These are phyloP conservation scores for Ophiorrhiza pumila DNA, from an alignment of 257 asterid genomes.

Conservation along the genomic window DNA sequence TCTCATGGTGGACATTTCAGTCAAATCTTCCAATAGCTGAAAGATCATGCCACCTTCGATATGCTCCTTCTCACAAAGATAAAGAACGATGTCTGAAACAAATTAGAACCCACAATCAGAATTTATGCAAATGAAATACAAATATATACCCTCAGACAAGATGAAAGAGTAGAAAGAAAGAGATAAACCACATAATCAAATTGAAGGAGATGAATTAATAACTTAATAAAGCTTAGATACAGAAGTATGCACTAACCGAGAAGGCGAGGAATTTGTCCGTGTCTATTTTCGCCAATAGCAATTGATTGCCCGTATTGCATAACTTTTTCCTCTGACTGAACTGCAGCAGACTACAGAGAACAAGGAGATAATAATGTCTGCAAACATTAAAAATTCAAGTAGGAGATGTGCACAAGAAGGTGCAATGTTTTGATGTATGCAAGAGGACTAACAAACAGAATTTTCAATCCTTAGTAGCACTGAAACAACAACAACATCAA, in stretches of 20 bases:
- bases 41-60: conserved; percentile 98
- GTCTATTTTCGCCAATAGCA: conserved; percentile 56
- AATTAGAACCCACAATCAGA: conserved; percentile 26
- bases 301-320: conserved; percentile 78
- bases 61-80: conserved; percentile 96
- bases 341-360: conserved; percentile 67
- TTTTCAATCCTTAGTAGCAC: neutral
- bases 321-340: conserved; percentile 64
- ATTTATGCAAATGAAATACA: conserved; percentile 7
- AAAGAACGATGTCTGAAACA: conserved; percentile 75
- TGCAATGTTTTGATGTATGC: neutral
- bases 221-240: neutral
- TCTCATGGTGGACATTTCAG: conserved; percentile 99
- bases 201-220: neutral
- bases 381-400: neutral
- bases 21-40: conserved; percentile 96
- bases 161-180: neutral
- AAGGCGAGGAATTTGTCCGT: conserved; percentile 91
- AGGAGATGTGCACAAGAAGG: neutral
- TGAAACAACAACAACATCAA: neutral
- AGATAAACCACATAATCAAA: neutral
- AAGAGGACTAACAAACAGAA: neutral
- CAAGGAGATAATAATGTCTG: conserved; percentile 6
- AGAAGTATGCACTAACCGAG: conserved; percentile 58
- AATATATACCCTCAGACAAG: neutral